Base-by-base conservation (phyloP, 1,284 basidiomycete species). In the Ceratobasidium sp. region DNA sequence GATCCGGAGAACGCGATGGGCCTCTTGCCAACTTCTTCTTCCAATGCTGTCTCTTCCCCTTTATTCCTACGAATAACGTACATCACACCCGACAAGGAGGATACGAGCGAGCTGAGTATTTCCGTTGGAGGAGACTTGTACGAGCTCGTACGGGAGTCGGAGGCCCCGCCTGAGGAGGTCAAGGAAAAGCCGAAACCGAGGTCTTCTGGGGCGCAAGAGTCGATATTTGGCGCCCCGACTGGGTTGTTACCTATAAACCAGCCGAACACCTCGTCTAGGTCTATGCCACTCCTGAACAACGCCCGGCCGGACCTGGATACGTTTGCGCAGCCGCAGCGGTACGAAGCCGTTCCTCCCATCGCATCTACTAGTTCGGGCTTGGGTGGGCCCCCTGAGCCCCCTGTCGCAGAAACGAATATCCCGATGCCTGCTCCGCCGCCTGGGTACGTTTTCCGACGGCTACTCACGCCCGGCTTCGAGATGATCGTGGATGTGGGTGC, bases 361-460 rank as follows among this genome's bases (percentile, higher is more conserved):
- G 46, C 26, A 9, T 50, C 62, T 52, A 23, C n/a, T 1, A 41
- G 16, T 2, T 35, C 13, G 11, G 11, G 50, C 16, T 28, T 9
- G n/a, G 32, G 23, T 6, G 64, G 21, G n/a, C 46, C 47, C 4
- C 35, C 28, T 21, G 47, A 35, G n/a, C 38, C 49, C 4, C 50
- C 49, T 2, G 32, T 67, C 38, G 72, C 44, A 8, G 44, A 44
- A 43, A 23, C 72, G 4, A 26, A 81, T 0, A 88, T 85, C 74
- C 82, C 83, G 1, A 82, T 90, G 2, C 91, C 91, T 0, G 80
- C 81, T n/a, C 79, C 91, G 1, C 91, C 91, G 0, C 78, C 79
- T 26, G 88, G 89, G 1, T 92, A 85, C 80, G 85, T 84, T 75
- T 92, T 92, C 81, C 86, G 90, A n/a, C 83, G 87, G 0, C 90